Base-by-base conservation (phyloP, 805 yeast species). In the Nematodospora valgi region DNA sequence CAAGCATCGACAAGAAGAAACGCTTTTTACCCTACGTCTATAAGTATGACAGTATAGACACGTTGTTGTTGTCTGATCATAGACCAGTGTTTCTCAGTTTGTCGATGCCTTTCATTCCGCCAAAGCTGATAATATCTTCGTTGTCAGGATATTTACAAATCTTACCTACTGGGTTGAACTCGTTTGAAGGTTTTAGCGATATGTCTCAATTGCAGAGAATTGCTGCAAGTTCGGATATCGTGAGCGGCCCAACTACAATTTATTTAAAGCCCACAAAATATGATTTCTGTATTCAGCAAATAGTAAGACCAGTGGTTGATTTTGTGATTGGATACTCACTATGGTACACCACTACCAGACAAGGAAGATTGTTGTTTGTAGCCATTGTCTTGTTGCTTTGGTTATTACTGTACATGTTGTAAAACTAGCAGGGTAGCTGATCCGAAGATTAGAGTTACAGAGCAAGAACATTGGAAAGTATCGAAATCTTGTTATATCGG, bases 61-160 rank as follows among this genome's bases (percentile, higher is more conserved):
- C 62, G 0, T 56, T 82, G 24, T 56, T 59, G 4, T 62, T 68
- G 16, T 84, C 95, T 0, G 97, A 88, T 56, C 97, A 88, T 57
- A 74, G 75, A 31, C 95, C 96, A 0, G 96, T 88, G 1, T 74
- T 56, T 43, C 55, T 86, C 23, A 56, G 57, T 5, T 52, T 82
- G 1, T 49, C 59, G 0, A 61, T 80, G 3, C 82, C 85, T 1
- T 41, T 49, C n/a, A 34, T 43, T 4, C 48, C 71, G 0, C 72
- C 80, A 1, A 44, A 47, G 12, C 44, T 58, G 5, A 51, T 62
- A 7, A 46, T 62, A 0, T 44, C 61, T 7, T 38, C 48, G 2
- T 25, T 17, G 6, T 24, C 44, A 6, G 68, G 68, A 6, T 60
- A 54, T 40, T 45, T 62, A 34, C 58, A 59, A 37, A 45, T 58